Percentiles rank a stretch among this genome's conserved stretches.
phyloP scores from a whole-genome alignment of 768 basidiomycete genomes.

The Udeniomyces megalosporus region DNA sequence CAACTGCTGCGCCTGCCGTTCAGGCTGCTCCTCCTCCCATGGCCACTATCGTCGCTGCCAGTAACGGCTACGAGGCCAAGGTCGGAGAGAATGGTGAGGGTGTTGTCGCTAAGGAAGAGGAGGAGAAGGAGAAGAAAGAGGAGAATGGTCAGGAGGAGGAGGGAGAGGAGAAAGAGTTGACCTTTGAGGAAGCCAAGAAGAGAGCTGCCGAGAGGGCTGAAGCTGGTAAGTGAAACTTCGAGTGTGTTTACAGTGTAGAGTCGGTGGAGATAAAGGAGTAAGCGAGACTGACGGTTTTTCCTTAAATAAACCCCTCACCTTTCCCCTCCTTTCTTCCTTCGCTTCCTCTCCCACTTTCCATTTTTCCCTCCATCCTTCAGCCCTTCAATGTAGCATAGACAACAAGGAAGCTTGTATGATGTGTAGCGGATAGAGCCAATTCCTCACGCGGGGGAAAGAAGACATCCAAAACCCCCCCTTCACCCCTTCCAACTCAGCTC shows the following conservation, averaged over 20 bases:
- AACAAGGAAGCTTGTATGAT: slow-evolving; percentile 90
- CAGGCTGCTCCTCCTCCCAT: slow-evolving; percentile 22
- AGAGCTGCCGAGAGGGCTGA: slow-evolving; percentile 30
- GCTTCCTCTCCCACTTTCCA: background rate
- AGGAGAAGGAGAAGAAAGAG: slow-evolving; percentile 28
- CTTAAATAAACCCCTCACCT: too few relatives aligned
- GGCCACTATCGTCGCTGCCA: slow-evolving; percentile 34
- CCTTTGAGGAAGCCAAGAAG: slow-evolving; percentile 65
- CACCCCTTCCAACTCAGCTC: background rate
- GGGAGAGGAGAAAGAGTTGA: slow-evolving; percentile 46
- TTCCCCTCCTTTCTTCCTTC: background rate
- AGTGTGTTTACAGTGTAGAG: too few relatives aligned
- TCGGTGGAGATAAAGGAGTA: too few relatives aligned
- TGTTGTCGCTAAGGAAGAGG: slow-evolving; percentile 21
- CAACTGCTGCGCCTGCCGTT: slow-evolving; percentile 9
- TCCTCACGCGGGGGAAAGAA: background rate
- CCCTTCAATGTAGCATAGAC: slow-evolving; percentile 55
- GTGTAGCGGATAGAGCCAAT: slow-evolving; percentile 42
- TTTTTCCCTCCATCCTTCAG: background rate
- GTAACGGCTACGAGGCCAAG: slow-evolving; percentile 26
- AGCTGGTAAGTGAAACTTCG: slow-evolving; percentile 12
- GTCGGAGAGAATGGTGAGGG: background rate
- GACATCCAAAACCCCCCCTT: background rate
- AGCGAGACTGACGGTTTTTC: too few relatives aligned
- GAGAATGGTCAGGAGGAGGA: slow-evolving; percentile 31